Base-by-base conservation (phyloP, 2,329 filamentous ascomycete species). In the Dactylellina leptospora region DNA sequence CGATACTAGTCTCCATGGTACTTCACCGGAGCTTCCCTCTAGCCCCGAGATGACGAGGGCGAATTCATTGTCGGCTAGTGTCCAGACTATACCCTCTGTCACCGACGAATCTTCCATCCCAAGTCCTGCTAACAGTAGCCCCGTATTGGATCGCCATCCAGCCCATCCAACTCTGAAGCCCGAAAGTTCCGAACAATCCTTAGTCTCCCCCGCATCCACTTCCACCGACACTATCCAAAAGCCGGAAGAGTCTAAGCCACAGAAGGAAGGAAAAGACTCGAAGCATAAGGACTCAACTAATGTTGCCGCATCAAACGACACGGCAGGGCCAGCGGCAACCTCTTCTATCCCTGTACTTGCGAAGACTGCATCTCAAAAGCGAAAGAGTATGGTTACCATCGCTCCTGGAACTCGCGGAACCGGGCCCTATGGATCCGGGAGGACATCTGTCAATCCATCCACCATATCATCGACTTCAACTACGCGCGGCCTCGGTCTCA, bases 11-110 rank as follows among this genome's bases (percentile, higher is more conserved):
- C 22, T 59, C n/a, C 59, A 72, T 13, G 68, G 59, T 16, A 64
- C 68, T 23, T 72, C 68, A 16, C 68, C 68, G 45, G 68, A 72
- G n/a, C 47, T 18, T n/a, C 54, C 66, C 25, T 71, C 66, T 47
- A 72, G 68, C 23, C 68, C 68, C 23, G 68, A 64, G 38, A 72
- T 72, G 59, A 72, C 68, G 25, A 63, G 68, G 20, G 47, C 68
- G 53, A 72, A 72, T 54, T 72, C 68, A 4, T 22, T 72, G 36
- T 72, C 68, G 25, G 68, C 68, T 48, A 72, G 68, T 33, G 68
- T 64, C 9, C 59, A 63, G 53, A 72, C 68, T 6, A 64, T 72
- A 2, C 68, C 68, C 8, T 72, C 68, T 20, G 36, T 72, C 6
- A 72, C 68, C 18, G 68, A 72, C 23, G 68, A 72, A 20, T 51